Evolutionary conservation across 139 green algal genomes (phyloP).

Genomic region (Picochlorum costavermella): DNA sequence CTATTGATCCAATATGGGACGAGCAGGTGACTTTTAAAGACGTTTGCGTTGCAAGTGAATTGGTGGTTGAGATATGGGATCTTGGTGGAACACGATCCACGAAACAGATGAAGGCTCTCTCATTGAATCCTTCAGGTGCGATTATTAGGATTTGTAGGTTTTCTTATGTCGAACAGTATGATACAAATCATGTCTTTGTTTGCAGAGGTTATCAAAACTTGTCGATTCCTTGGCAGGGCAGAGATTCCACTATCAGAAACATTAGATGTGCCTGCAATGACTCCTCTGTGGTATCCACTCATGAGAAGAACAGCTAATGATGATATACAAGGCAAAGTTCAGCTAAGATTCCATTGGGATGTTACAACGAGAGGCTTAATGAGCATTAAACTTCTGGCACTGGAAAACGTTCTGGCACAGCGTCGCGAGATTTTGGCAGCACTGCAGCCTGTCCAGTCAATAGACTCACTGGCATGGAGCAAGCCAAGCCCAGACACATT

Average conservation of each 20-base stretch:
- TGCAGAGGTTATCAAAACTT: constrained; percentile 37
- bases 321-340: constrained; percentile 35
- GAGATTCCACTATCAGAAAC: constrained; percentile 61
- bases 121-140: constrained; percentile 14
- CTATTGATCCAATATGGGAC: constrained; percentile 36
- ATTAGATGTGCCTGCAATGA: constrained; percentile 31
- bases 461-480: constrained; percentile 7
- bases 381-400: constrained; percentile 50
- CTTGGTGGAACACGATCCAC: constrained; percentile 29
- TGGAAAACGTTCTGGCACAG: constrained; percentile 62
- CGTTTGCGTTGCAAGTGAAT: constrained; percentile 36
- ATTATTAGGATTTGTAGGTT: constrained; percentile 9
- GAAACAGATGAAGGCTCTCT: constrained; percentile 28
- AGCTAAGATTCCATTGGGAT: constrained; percentile 62
- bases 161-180: neutral
- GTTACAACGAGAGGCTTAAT: constrained; percentile 65
- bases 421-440: constrained; percentile 58
- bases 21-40: constrained; percentile 39
- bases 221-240: constrained; percentile 42
- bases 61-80: constrained; percentile 61
- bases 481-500: neutral
- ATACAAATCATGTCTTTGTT: neutral
- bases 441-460: constrained; percentile 43
- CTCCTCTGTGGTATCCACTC: constrained; percentile 37
- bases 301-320: constrained; percentile 35